These are phyloP conservation scores for Wickerhamomyces alni DNA, from an alignment of 805 yeast genomes.

Conservation along the genomic window DNA sequence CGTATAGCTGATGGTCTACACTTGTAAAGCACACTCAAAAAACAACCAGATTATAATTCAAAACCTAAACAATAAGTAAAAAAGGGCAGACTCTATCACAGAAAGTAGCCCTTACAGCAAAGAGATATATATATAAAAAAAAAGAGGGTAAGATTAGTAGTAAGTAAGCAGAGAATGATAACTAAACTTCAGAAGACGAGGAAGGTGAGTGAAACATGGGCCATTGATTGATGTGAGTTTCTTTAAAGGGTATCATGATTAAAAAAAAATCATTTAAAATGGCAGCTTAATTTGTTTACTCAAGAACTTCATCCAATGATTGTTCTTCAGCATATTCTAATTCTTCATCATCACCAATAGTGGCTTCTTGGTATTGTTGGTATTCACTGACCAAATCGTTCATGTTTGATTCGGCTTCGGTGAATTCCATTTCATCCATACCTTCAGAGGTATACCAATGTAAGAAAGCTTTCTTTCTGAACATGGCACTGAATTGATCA, in stretches of 20 bases:
- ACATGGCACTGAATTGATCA: slow-evolving; percentile 95
- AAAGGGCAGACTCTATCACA: not conserved
- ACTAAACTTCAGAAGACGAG: not conserved
- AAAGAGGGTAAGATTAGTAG: not conserved
- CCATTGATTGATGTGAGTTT: not conserved
- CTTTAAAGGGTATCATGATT: slow-evolving; percentile 1
- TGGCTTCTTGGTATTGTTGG: slow-evolving; percentile 92
- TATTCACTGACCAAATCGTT: slow-evolving; percentile 97
- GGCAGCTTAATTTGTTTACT: slow-evolving; percentile 8
- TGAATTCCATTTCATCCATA: slow-evolving; percentile 99
- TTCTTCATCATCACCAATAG: slow-evolving; percentile 69
- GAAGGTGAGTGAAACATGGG: not conserved
- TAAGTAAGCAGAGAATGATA: not conserved
- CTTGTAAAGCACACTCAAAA: not conserved
- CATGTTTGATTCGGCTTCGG: slow-evolving; percentile 96
- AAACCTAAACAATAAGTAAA: slow-evolving; percentile 1
- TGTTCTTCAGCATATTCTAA: slow-evolving; percentile 25
- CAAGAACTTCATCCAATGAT: slow-evolving; percentile 26
- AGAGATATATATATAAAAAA: not conserved
- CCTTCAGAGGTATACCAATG: slow-evolving; percentile 99
- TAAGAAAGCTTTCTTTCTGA: slow-evolving; percentile 97
- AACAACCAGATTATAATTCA: slow-evolving; percentile 2
- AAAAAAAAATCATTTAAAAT: not conserved
- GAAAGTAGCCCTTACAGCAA: not conserved
- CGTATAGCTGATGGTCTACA: not conserved